Conservation (phyloP, 495 filamentous ascomycete species). For the Beverwykella pulmonaria region DNA sequence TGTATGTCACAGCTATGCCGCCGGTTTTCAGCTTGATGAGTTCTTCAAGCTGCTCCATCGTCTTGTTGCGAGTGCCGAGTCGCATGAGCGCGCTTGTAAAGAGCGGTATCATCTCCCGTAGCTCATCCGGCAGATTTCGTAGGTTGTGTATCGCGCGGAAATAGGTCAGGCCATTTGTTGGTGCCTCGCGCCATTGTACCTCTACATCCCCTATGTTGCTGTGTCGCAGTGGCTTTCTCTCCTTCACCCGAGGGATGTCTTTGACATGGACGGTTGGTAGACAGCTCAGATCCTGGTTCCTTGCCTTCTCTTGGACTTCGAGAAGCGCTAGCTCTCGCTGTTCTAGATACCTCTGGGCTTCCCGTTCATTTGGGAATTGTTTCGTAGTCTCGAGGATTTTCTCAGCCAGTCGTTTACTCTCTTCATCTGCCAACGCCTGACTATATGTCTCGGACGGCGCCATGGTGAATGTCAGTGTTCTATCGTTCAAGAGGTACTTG, state of each 20-base stretch:
- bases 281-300: conserved; percentile 79
- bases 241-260: conserved; percentile 82
- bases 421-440: conserved; percentile 74
- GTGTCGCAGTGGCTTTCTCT: conserved; percentile 68
- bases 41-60: conserved; percentile 95
- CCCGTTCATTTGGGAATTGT: conserved; percentile 67
- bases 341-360: conserved; percentile 69
- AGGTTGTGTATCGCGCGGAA: conserved; percentile 86
- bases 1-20: conserved; percentile 79
- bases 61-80: conserved; percentile 79
- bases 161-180: conserved; percentile 94
- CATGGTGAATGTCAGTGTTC: conserved; percentile 92
- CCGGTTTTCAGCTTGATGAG: conserved; percentile 94
- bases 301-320: conserved; percentile 78
- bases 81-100: conserved; percentile 93
- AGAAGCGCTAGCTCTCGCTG: conserved; percentile 79
- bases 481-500: conserved; percentile 86
- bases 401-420: conserved; percentile 65
- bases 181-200: conserved; percentile 87
- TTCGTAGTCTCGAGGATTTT: conserved; percentile 72
- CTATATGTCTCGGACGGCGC: conserved; percentile 74
- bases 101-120: conserved; percentile 81
- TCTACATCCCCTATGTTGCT: conserved; percentile 66
- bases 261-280: conserved; percentile 82
- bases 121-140: conserved; percentile 77